Percentiles rank a stretch among this genome's conserved stretches.
Conservation (phyloP, 768 basidiomycete genomes). For the Boletales sp. region DNA sequence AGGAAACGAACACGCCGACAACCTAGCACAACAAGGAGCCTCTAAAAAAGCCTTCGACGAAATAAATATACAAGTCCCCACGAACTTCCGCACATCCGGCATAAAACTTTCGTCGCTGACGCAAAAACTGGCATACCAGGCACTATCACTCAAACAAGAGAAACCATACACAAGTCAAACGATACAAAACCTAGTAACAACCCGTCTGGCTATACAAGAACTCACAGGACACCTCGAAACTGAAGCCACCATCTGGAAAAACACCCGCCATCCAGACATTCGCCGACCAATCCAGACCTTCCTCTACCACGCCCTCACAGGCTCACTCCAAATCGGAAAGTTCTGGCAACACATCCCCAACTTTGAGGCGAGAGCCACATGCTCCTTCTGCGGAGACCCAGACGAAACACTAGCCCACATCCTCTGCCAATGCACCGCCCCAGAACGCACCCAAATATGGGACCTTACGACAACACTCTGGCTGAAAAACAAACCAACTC, state of each 20-base stretch:
- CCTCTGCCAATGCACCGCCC: no score
- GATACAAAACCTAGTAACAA: not conserved
- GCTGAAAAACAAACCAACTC: no score
- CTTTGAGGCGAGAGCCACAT: not conserved
- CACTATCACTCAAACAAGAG: no score
- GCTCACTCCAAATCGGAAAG: no score
- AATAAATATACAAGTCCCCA: no score
- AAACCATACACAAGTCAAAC: not conserved
- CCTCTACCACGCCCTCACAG: not conserved
- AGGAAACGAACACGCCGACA: not conserved
- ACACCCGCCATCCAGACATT: not conserved
- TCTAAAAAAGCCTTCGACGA: not conserved
- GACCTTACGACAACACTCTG: no score
- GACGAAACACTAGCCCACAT: not conserved
- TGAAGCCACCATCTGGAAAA: not conserved
- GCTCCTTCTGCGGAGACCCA: not conserved
- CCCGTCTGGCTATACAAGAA: no score
- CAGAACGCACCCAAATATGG: no score
- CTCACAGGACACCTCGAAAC: not conserved
- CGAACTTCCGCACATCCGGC: no score
- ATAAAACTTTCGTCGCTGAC: not conserved
- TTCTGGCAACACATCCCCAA: not conserved
- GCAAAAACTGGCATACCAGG: not conserved
- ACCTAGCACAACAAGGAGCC: not conserved
- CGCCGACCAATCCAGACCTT: not conserved